Base-by-base conservation (phyloP, 2,329 filamentous ascomycete species). In the Lasiodiplodia sp. region DNA sequence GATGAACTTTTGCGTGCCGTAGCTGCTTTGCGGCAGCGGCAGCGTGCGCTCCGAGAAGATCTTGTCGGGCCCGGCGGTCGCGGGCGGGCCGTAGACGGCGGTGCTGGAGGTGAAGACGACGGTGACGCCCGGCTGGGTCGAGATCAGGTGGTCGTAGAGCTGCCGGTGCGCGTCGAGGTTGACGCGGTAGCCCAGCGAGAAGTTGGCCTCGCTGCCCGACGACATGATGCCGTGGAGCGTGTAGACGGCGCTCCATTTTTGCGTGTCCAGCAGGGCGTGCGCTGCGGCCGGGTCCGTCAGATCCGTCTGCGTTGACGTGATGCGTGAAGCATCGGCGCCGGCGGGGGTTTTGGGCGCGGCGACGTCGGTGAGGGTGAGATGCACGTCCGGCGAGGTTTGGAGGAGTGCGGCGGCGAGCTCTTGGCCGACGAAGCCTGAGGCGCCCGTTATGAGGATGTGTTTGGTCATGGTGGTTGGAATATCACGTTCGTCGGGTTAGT, bases 221-320 rank as follows among this genome's bases (percentile, higher is more conserved):
- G 87, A 89, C 87, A 89, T 89, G 80, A 89, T 87, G 68, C 87
- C 87, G 77, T 90, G 87, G 78, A 90, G 87, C 71, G 87, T 79
- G 78, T 87, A 89, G 58, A 69, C 57, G 5, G 72, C 71, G 28
- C 63, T 57, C 71, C 71, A 72, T 60, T 53, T 51, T 11, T 56
- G 47, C 34, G 40, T 16, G 16, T 14, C 12, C 3, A 60, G 60
- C 12, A 70, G 64, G 14, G 52, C 12, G 11, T 34, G 25, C 52
- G 68, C 28, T 7, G 53, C 53, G 49, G 47, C 21, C 6, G 68
- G 28, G 18, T 49, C 57, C 2, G 70, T 70, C 11, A 72, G 68
- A 51, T 72, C 70, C 21, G 71, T 64, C 63, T 67, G 63, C n/a
- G 66, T 25, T 6, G 67, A 25, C 2, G 66, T 58, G 56, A 69